Evolutionary conservation across 768 basidiomycete genomes (phyloP), one percentile per base, ranked within the genome.

Genomic region (Hypsizygus marmoreus): DNA sequence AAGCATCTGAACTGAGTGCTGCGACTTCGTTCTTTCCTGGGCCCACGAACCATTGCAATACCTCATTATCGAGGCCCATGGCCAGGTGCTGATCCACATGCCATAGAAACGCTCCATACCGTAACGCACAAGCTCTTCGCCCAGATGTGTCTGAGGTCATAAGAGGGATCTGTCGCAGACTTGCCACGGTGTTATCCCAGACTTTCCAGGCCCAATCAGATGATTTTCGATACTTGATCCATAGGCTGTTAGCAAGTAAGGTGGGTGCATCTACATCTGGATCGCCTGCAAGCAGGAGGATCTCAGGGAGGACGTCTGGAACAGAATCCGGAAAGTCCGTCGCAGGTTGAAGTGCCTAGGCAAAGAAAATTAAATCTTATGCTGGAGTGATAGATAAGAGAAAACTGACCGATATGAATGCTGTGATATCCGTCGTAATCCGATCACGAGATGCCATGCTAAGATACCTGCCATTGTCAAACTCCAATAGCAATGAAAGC

Each of bases 131-230:
- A 26, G 69, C 66, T 39, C 73, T 70, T 17, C 79, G 77, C 19
- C 66, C 72, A 41, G 64, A 60, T 6, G 60, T 46, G 45, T 83
- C 81, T 4, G 70, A 55, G 12, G 74, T 74, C 71, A 86, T 77
- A 33, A 65, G 63, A 5, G 84, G 80, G 33, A 88, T 73, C 59
- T 86, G 84, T 32, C 83, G 85, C 33, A 92, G 69, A 40, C 83
- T 84, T 5, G 86, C 80, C 33, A 92, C 73, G 1, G 84, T 81
- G 55, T 88, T 91, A 59, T 91, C 88, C 89, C 89, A 91, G 14
- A 86, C 85, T 55, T 84, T 86, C 81, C 81, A 86, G 2, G 79
- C 88, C 88, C 89, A 91, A 54, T 88, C 79, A 11, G 65, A 57
- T 0, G 87, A 79, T 12, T 79, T 80, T 32, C 86, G 81, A 55